Evolutionary conservation across 2,329 filamentous ascomycete genomes (phyloP).

Genomic region (Zymoseptoria tritici): DNA sequence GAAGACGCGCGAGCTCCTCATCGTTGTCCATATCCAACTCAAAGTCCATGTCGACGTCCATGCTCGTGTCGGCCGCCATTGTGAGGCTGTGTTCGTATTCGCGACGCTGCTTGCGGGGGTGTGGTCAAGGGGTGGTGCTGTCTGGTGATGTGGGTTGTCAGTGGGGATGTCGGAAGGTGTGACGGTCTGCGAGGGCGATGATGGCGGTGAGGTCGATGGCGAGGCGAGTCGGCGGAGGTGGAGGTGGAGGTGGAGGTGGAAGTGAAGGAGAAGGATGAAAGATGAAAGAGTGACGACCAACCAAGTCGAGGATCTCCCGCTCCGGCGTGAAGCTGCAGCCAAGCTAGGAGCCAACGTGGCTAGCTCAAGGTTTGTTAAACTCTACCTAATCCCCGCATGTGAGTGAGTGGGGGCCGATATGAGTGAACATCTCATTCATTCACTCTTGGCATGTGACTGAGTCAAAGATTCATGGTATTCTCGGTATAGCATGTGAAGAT

Average conservation of each 20-base stretch:
- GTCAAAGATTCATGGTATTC: too few species aligned
- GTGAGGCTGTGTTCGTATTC: background rate
- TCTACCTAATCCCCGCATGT: background rate
- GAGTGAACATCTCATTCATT: background rate
- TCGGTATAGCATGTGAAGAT: too few species aligned
- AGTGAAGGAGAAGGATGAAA: background rate
- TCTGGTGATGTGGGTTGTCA: background rate
- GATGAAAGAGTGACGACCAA: background rate
- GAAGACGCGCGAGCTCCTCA: conserved; percentile 26
- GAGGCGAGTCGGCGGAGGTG: background rate
- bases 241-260: background rate
- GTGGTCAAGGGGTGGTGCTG: background rate
- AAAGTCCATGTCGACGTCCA: conserved; percentile 27
- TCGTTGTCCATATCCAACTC: conserved; percentile 29
- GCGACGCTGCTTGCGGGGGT: background rate
- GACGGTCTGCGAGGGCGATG: background rate
- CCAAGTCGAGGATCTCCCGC: background rate
- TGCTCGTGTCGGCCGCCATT: background rate
- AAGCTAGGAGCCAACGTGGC: background rate
- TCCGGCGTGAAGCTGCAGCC: background rate
- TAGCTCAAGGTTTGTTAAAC: background rate
- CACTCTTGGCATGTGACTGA: background rate
- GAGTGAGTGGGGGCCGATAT: background rate
- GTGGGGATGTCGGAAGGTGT: background rate
- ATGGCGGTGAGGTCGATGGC: background rate